Percentiles rank a stretch among this genome's conserved stretches.
Conservation (phyloP, 2,329 filamentous ascomycete genomes). For the Exophiala sp. region DNA sequence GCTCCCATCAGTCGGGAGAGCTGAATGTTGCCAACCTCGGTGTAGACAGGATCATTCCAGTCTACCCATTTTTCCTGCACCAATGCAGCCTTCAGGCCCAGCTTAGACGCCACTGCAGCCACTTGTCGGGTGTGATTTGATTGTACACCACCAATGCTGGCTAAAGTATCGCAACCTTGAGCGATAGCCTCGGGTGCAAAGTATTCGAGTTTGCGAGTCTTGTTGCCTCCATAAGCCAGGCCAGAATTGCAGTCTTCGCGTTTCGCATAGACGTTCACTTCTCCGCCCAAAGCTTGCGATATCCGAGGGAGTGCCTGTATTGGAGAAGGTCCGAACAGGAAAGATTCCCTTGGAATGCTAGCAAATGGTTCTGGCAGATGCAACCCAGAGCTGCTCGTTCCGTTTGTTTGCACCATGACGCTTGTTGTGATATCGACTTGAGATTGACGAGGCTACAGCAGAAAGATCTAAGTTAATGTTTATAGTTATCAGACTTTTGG, state of each 20-base stretch:
- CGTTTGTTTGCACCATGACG: not conserved
- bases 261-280: slow-evolving; percentile 65
- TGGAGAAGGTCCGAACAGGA: slow-evolving; percentile 66
- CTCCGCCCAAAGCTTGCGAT: slow-evolving; percentile 57
- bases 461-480: not conserved
- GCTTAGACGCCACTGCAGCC: slow-evolving; percentile 57
- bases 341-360: slow-evolving; percentile 58
- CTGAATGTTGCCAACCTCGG: slow-evolving; percentile 68
- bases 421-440: not conserved
- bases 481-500: not conserved
- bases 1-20: slow-evolving; percentile 65
- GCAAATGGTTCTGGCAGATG: slow-evolving; percentile 60
- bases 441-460: not conserved
- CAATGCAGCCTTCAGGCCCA: slow-evolving; percentile 52
- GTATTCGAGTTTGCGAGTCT: slow-evolving; percentile 68
- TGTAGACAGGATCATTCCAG: slow-evolving; percentile 58
- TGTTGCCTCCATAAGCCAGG: slow-evolving; percentile 66
- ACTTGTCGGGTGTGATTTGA: slow-evolving; percentile 69
- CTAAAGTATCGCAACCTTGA: slow-evolving; percentile 58
- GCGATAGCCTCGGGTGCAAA: slow-evolving; percentile 61
- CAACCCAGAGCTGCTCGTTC: not conserved
- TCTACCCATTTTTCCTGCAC: slow-evolving; percentile 69
- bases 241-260: slow-evolving; percentile 69
- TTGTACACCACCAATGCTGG: slow-evolving; percentile 66
- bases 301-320: slow-evolving; percentile 66